phyloP scores from a whole-genome alignment of 192 early-diverging fungal species.

The Coemansia sp. region DNA sequence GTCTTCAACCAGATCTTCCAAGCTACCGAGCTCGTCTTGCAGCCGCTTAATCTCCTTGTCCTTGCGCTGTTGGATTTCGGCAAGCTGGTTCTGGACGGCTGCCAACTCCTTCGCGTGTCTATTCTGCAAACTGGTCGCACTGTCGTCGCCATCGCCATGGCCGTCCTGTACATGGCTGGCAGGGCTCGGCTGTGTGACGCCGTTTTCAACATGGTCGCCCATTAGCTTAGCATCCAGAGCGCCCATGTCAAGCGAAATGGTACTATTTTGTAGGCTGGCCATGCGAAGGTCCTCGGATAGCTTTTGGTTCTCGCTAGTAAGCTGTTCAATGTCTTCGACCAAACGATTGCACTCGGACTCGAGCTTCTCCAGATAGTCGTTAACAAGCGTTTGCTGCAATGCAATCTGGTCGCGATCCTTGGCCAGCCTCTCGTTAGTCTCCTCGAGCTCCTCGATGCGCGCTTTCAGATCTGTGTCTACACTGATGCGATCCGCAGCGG shows the following conservation, averaged over 20 bases:
- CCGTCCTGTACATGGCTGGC: background rate
- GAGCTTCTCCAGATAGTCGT: conserved; percentile 59
- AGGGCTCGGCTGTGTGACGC: conserved; percentile 4
- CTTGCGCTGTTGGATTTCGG: conserved; percentile 63
- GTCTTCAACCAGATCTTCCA: conserved; percentile 73
- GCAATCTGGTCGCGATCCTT: conserved; percentile 55
- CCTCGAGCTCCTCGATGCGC: conserved; percentile 62
- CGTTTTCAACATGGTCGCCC: conserved; percentile 19
- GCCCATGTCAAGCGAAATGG: conserved; percentile 50
- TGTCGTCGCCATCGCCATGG: conserved; percentile 30
- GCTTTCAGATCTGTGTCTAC: conserved; percentile 41
- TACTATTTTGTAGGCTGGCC: conserved; percentile 55
- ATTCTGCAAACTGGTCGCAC: conserved; percentile 29
- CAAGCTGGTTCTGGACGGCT: conserved; percentile 55
- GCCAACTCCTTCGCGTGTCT: conserved; percentile 60
- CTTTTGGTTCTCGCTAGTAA: conserved; percentile 62
- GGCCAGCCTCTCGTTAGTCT: conserved; percentile 59
- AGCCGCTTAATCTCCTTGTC: conserved; percentile 62
- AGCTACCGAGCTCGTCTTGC: conserved; percentile 66
- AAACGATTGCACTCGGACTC: conserved; percentile 75
- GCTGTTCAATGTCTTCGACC: conserved; percentile 75
- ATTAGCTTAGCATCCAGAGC: conserved; percentile 37
- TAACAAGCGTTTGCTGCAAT: conserved; percentile 23
- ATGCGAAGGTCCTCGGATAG: conserved; percentile 49
- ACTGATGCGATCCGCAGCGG: conserved; percentile 11